Evolutionary conservation across 257 asterid species (phyloP).

Genomic region (Schizonepeta tenuifolia): DNA sequence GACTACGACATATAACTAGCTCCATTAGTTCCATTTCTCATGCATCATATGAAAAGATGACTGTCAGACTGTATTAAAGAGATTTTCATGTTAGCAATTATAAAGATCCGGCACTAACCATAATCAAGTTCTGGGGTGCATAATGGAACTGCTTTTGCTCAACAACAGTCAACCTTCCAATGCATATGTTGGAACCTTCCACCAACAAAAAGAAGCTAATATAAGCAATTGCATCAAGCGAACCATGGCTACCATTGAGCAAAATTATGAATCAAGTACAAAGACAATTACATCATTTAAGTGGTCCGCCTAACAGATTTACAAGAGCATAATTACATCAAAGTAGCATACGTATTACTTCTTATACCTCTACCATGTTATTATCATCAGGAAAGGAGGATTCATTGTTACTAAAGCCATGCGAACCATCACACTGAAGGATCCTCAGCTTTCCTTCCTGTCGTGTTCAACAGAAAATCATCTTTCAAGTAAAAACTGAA

Average conservation of each 20-base stretch:
- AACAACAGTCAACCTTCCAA: conserved; percentile 58
- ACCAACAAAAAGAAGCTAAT: conserved; percentile 29
- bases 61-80: too few relatives aligned
- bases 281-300: neutral
- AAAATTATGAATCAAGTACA: too few relatives aligned
- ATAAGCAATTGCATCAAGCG: neutral
- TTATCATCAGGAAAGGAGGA: conserved; percentile 54
- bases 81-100: neutral
- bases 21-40: too few relatives aligned
- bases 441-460: conserved; percentile 99
- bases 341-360: neutral
- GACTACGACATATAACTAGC: too few relatives aligned
- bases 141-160: conserved; percentile 10
- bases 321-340: neutral
- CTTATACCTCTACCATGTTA: conserved; percentile 78
- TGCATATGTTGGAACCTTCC: conserved; percentile 72
- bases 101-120: conserved; percentile 25
- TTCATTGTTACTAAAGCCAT: conserved; percentile 46
- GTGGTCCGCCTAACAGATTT: neutral
- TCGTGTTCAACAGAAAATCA: conserved; percentile 23
- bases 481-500: conserved; percentile 1
- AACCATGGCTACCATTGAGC: too few relatives aligned
- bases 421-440: conserved; percentile 69
- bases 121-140: conserved; percentile 30
- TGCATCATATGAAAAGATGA: too few relatives aligned